A percentile compares a stretch with the other conserved stretches of the same genome.
These are phyloP conservation scores for Xylariales sp. DNA, from an alignment of 2,329 filamentous ascomycete genomes.

Conservation along the genomic window DNA sequence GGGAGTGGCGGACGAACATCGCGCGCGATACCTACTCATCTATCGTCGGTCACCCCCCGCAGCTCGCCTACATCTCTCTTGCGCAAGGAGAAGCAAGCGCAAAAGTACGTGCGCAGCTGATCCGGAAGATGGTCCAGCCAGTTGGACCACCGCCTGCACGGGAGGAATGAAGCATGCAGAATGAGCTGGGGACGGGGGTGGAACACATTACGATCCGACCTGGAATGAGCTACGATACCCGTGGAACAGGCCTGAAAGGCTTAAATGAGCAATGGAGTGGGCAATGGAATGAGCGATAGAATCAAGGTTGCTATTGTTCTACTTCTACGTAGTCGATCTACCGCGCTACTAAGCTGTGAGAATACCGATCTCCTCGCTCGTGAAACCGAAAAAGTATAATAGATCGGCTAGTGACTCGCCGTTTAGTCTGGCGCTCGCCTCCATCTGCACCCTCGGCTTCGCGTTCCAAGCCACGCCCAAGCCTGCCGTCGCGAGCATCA, in stretches of 20 bases:
- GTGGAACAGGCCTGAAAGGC: too few species aligned
- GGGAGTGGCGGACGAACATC: conserved; percentile 97
- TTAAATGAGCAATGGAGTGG: too few species aligned
- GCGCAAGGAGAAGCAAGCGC: conserved; percentile 81
- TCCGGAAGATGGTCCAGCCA: conserved; percentile 72
- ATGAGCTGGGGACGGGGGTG: not conserved
- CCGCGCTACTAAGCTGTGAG: conserved; percentile 28
- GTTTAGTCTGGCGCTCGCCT: conserved; percentile 69
- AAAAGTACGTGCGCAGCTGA: conserved; percentile 73
- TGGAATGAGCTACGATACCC: too few species aligned
- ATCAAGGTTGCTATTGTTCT: not conserved
- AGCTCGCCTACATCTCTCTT: conserved; percentile 84
- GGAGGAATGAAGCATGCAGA: conserved; percentile 40
- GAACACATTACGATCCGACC: not conserved
- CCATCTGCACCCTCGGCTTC: conserved; percentile 75
- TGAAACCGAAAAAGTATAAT: conserved; percentile 70
- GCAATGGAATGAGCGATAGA: too few species aligned
- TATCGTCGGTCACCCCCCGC: conserved; percentile 82
- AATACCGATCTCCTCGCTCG: conserved; percentile 55
- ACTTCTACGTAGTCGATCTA: not conserved
- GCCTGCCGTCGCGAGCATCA: conserved; percentile 73
- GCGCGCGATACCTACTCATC: conserved; percentile 87
- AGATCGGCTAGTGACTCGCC: conserved; percentile 66
- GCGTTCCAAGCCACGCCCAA: conserved; percentile 80
- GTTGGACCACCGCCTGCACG: conserved; percentile 53